Percentiles rank a stretch among this genome's conserved stretches.
Evolutionary conservation across 306 rosid species (phyloP).

Genomic region (Vigna hirtella): DNA sequence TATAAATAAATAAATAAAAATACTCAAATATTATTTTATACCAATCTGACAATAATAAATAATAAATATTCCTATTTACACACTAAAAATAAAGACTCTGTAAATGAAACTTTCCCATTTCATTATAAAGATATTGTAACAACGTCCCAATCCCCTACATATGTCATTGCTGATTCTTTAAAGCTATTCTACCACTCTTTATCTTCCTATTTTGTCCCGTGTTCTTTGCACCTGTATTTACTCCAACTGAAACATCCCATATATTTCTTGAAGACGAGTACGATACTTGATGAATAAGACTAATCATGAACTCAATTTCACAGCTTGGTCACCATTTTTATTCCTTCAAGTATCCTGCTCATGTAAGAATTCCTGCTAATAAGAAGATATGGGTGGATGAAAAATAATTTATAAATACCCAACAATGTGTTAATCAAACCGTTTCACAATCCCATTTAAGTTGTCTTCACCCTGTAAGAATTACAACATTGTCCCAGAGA

Average conservation of each 20-base stretch:
- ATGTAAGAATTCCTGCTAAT: background rate
- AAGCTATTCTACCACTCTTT: background rate
- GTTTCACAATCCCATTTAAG: constrained; percentile 1
- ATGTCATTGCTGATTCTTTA: background rate
- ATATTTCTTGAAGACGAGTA: background rate
- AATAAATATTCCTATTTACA: no score
- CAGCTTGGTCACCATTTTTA: no score
- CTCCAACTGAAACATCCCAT: background rate
- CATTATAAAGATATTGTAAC: background rate
- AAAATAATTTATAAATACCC: constrained; percentile 28
- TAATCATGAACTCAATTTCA: background rate
- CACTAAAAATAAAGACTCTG: no score
- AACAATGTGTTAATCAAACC: constrained; percentile 25
- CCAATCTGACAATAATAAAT: no score
- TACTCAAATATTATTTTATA: no score
- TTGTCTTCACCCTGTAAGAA: constrained; percentile 32
- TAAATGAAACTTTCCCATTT: background rate
- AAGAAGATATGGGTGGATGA: background rate
- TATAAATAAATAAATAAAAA: no score
- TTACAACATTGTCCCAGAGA: constrained; percentile 31
- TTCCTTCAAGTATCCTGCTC: background rate
- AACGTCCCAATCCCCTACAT: background rate
- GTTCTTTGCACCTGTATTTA: background rate
- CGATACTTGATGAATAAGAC: background rate
- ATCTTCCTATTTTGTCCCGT: background rate